Percentiles rank a stretch among this genome's conserved stretches.
Conservation (phyloP, 1,284 basidiomycete genomes). For the Austropuccinia psidii region DNA sequence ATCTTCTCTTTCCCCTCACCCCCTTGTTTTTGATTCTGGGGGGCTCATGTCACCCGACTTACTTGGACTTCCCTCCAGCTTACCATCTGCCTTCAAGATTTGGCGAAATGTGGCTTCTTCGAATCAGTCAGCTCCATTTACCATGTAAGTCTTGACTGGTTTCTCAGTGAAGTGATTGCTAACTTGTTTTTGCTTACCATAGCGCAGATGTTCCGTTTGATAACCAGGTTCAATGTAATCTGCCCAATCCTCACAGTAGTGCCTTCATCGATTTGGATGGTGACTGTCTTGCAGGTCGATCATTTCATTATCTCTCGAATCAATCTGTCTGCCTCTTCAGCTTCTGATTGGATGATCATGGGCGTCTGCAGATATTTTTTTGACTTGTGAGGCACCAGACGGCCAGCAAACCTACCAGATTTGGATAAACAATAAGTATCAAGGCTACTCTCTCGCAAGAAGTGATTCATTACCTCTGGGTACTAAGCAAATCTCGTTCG, state of each 20-base stretch:
- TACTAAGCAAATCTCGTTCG: constrained; percentile 73
- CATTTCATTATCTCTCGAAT: not conserved
- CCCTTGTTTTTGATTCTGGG: constrained; percentile 74
- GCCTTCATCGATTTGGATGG: constrained; percentile 93
- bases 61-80: constrained; percentile 59
- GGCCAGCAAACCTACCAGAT: constrained; percentile 64
- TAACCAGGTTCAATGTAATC: constrained; percentile 53
- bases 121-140: constrained; percentile 12
- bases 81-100: constrained; percentile 33
- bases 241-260: constrained; percentile 84
- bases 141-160: not conserved
- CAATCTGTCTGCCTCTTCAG: not conserved
- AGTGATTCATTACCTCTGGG: constrained; percentile 66
- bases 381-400: constrained; percentile 66
- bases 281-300: constrained; percentile 79
- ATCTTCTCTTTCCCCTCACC: constrained; percentile 64
- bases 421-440: constrained; percentile 74
- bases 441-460: constrained; percentile 65
- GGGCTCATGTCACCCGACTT: constrained; percentile 84
- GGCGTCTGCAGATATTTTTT: constrained; percentile 80
- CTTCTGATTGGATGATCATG: not conserved
- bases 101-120: constrained; percentile 26
- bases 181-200: not conserved
- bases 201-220: constrained; percentile 19
- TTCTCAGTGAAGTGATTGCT: not conserved